phyloP scores from a whole-genome alignment of 2,329 filamentous ascomycete species.

The Parastagonospora avenae region DNA sequence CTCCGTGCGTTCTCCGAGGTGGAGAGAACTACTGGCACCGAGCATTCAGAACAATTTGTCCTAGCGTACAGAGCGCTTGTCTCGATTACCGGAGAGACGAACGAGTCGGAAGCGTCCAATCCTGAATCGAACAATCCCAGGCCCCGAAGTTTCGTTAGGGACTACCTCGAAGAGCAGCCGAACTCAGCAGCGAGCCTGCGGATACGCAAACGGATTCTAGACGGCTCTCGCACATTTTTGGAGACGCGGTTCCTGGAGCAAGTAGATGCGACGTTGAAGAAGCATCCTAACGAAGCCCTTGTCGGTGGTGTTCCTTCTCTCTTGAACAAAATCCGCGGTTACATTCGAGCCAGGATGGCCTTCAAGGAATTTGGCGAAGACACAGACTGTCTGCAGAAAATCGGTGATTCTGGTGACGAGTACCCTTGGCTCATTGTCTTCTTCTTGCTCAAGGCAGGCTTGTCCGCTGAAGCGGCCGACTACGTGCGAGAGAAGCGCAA shows the following conservation, averaged over 20 bases:
- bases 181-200: slow-evolving; percentile 67
- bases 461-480: slow-evolving; percentile 80
- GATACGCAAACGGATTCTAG: slow-evolving; percentile 78
- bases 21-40: slow-evolving; percentile 71
- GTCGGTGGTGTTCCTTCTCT: slow-evolving; percentile 87
- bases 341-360: slow-evolving; percentile 78
- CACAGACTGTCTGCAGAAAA: slow-evolving; percentile 77
- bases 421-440: slow-evolving; percentile 95
- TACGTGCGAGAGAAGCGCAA: slow-evolving; percentile 84
- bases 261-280: slow-evolving; percentile 76
- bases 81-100: slow-evolving; percentile 75
- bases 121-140: slow-evolving; percentile 65
- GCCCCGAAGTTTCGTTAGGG: slow-evolving; percentile 75
- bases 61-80: slow-evolving; percentile 84
- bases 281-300: slow-evolving; percentile 85
- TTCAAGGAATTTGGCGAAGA: slow-evolving; percentile 86
- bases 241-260: slow-evolving; percentile 81
- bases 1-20: slow-evolving; percentile 76
- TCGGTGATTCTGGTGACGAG: slow-evolving; percentile 67
- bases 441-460: slow-evolving; percentile 84
- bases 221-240: slow-evolving; percentile 77
- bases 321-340: slow-evolving; percentile 89
- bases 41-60: slow-evolving; percentile 74
- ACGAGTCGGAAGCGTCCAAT: slow-evolving; percentile 58
- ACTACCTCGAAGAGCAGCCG: slow-evolving; percentile 76